Evolutionary conservation across 148 eudicot species (phyloP).

Genomic region (Polygonum aviculare): DNA sequence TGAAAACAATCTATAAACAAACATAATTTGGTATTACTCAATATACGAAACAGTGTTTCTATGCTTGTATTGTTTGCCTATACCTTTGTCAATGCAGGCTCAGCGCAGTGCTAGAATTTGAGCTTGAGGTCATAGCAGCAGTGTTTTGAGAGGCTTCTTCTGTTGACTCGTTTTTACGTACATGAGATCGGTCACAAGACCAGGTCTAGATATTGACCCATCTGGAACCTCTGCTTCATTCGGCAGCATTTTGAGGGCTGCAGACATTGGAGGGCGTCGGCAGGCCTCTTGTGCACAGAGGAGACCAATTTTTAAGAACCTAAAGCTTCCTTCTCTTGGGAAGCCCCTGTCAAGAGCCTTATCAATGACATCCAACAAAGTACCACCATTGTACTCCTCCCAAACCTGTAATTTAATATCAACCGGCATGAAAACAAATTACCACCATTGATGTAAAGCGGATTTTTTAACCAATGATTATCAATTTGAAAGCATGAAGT

Average conservation of each 20-base stretch:
- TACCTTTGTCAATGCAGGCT: neutral
- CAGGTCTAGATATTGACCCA: slow-evolving; percentile 30
- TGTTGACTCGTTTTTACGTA: slow-evolving; percentile 25
- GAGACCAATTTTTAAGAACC: slow-evolving; percentile 49
- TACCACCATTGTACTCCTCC: slow-evolving; percentile 37
- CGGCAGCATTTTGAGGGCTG: slow-evolving; percentile 31
- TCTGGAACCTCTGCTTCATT: slow-evolving; percentile 16
- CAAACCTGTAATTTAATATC: slow-evolving; percentile 36
- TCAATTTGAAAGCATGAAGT: neutral
- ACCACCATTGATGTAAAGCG: no score
- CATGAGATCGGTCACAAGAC: slow-evolving; percentile 35
- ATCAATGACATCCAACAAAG: slow-evolving; percentile 36
- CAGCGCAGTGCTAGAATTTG: neutral
- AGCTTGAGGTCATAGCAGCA: neutral
- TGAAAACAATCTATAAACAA: neutral
- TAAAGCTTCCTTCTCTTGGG: slow-evolving; percentile 30
- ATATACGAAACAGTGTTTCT: neutral
- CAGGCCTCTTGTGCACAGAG: slow-evolving; percentile 57
- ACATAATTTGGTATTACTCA: neutral
- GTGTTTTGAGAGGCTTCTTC: slow-evolving; percentile 14
- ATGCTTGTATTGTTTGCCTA: neutral
- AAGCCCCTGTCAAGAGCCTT: slow-evolving; percentile 30
- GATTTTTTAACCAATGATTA: neutral
- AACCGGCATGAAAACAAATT: no score
- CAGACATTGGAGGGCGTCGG: slow-evolving; percentile 50